A percentile compares a stretch with the other conserved stretches of the same genome.
Conservation (phyloP, 768 basidiomycete species). For the Tephrocybe sp. region DNA sequence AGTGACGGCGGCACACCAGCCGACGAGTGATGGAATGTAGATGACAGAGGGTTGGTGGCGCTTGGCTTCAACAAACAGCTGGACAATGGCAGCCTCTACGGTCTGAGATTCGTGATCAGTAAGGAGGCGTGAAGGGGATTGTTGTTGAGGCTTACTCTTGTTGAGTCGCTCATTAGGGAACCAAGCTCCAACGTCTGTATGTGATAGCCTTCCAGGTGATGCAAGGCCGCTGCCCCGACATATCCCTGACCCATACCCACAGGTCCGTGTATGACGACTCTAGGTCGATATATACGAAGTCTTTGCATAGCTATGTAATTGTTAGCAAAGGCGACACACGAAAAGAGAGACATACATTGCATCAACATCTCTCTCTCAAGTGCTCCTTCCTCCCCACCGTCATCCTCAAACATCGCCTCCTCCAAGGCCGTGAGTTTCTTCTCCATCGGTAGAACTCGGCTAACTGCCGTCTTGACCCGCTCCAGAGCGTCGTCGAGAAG, state of each 20-base stretch:
- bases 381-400: slow-evolving; percentile 71
- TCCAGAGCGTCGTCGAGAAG: slow-evolving; percentile 70
- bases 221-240: slow-evolving; percentile 86
- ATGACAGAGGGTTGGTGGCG: slow-evolving; percentile 95
- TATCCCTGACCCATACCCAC: slow-evolving; percentile 91
- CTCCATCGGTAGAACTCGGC: slow-evolving; percentile 72
- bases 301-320: slow-evolving; percentile 79
- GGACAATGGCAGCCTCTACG: slow-evolving; percentile 88
- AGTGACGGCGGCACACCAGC: slow-evolving; percentile 84
- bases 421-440: slow-evolving; percentile 86
- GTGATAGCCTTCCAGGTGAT: slow-evolving; percentile 95
- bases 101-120: slow-evolving; percentile 48
- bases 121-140: background rate
- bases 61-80: slow-evolving; percentile 95
- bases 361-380: slow-evolving; percentile 87
- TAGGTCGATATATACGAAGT: slow-evolving; percentile 85
- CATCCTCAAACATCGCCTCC: slow-evolving; percentile 93
- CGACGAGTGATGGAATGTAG: slow-evolving; percentile 86
- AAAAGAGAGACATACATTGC: slow-evolving; percentile 57
- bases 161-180: slow-evolving; percentile 83
- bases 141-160: slow-evolving; percentile 56
- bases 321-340: slow-evolving; percentile 8
- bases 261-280: slow-evolving; percentile 79
- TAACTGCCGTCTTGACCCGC: slow-evolving; percentile 69
- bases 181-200: slow-evolving; percentile 93